These are phyloP conservation scores for Mycena latifolia DNA, from an alignment of 768 basidiomycete species.

Conservation along the genomic window DNA sequence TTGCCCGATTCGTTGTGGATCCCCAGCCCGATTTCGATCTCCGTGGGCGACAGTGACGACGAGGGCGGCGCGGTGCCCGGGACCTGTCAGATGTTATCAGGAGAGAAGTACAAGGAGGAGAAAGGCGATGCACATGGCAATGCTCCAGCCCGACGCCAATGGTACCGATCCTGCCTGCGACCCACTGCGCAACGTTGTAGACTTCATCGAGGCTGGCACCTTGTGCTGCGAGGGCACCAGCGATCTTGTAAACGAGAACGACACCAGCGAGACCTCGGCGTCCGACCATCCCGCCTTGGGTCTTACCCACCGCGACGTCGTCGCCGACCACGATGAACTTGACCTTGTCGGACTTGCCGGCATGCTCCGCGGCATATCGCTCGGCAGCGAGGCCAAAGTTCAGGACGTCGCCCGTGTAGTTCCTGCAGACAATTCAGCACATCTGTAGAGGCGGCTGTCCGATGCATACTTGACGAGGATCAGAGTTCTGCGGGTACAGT, in stretches of 20 bases:
- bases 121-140: conserved; percentile 72
- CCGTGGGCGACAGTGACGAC: conserved; percentile 66
- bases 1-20: conserved; percentile 93
- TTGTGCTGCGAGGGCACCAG: conserved; percentile 81
- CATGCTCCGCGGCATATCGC: conserved; percentile 78
- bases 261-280: conserved; percentile 83
- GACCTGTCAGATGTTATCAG: conserved; percentile 62
- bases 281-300: conserved; percentile 88
- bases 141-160: conserved; percentile 92
- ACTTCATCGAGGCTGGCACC: conserved; percentile 81
- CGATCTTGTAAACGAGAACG: conserved; percentile 90
- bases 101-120: background rate
- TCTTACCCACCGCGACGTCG: conserved; percentile 88
- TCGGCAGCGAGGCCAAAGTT: conserved; percentile 94
- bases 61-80: conserved; percentile 77
- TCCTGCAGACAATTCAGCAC: conserved; percentile 55
- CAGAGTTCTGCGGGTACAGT: conserved; percentile 66
- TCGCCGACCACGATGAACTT: conserved; percentile 89
- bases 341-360: conserved; percentile 74
- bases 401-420: conserved; percentile 92
- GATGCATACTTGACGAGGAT: conserved; percentile 82
- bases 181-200: conserved; percentile 72
- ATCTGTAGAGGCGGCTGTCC: background rate
- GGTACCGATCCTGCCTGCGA: conserved; percentile 77
- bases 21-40: conserved; percentile 92